Conservation (phyloP, 305 asterid species). For the Solanum hybrid region DNA sequence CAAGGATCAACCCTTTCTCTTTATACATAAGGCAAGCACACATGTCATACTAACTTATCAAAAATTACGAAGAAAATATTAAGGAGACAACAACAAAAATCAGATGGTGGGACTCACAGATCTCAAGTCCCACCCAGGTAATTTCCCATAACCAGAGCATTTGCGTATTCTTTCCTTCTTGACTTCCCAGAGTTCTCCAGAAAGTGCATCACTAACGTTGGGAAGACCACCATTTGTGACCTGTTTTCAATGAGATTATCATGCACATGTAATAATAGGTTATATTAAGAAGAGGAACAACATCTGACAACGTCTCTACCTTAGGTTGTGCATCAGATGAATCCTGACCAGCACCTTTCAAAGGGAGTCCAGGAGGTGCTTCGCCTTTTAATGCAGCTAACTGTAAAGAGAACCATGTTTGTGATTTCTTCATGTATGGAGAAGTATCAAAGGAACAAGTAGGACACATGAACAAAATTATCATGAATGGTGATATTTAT, state of each 20-base stretch:
- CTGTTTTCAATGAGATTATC: conserved; percentile 34
- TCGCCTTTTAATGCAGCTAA: conserved; percentile 99
- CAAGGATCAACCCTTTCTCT: not conserved
- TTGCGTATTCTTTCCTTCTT: conserved; percentile 94
- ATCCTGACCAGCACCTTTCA: conserved; percentile 99
- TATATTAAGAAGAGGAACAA: not conserved
- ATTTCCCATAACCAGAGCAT: conserved; percentile 72
- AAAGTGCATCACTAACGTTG: conserved; percentile 80
- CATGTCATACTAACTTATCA: not conserved
- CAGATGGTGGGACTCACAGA: conserved; percentile 63
- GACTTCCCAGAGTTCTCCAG: conserved; percentile 98
- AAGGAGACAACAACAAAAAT: not conserved
- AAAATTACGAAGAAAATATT: not conserved
- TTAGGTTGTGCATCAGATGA: conserved; percentile 84
- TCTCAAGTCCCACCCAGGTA: conserved; percentile 96
- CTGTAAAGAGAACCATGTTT: conserved; percentile 25
- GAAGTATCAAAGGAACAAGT: not conserved
- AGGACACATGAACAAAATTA: not conserved
- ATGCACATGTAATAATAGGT: not conserved
- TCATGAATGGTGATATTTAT: not conserved
- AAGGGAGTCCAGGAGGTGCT: conserved; percentile 99
- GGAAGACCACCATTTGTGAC: conserved; percentile 72
- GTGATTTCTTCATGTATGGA: conserved; percentile 3
- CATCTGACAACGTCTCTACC: conserved; percentile 35
- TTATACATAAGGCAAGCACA: not conserved